These are phyloP conservation scores for Talaromyces thailandensis DNA, from an alignment of 495 filamentous ascomycete species.

Conservation along the genomic window DNA sequence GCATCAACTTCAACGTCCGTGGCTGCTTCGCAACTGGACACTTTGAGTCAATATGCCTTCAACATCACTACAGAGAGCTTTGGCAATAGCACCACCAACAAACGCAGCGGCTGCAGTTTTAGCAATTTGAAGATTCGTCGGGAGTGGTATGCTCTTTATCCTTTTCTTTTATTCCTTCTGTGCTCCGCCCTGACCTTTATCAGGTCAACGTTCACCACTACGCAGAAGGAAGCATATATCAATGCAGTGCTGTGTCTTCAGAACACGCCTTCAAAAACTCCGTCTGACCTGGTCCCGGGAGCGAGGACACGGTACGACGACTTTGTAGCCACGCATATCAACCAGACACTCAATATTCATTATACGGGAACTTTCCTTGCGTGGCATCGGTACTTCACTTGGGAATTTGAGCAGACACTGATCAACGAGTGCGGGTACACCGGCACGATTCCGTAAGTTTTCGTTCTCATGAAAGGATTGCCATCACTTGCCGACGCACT, in stretches of 20 bases:
- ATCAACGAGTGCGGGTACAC: conserved; percentile 63
- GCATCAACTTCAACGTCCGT: conserved; percentile 13
- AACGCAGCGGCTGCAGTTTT: conserved; percentile 37
- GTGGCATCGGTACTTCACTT: conserved; percentile 64
- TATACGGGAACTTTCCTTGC: conserved; percentile 56
- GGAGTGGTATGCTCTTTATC: conserved; percentile 33
- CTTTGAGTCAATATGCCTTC: conserved; percentile 12
- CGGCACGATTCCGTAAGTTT: conserved; percentile 37
- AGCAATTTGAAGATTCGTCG: conserved; percentile 37
- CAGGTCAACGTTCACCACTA: conserved; percentile 14
- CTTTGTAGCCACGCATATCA: conserved; percentile 60
- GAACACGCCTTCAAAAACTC: conserved; percentile 35
- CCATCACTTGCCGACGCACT: background rate
- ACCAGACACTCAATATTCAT: conserved; percentile 53
- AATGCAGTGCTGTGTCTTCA: conserved; percentile 57
- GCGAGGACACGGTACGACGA: conserved; percentile 58
- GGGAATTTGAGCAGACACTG: conserved; percentile 57
- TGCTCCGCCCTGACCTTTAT: background rate
- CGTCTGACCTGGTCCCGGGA: conserved; percentile 29
- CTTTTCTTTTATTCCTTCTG: background rate
- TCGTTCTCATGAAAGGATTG: background rate
- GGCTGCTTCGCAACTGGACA: conserved; percentile 13
- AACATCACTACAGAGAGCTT: conserved; percentile 10
- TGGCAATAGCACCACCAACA: conserved; percentile 10
- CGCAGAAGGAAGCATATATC: conserved; percentile 50